A percentile compares a stretch with the other conserved stretches of the same genome.
Conservation (phyloP, 768 basidiomycete species). For the Tylopilus rubrobrunneus region DNA sequence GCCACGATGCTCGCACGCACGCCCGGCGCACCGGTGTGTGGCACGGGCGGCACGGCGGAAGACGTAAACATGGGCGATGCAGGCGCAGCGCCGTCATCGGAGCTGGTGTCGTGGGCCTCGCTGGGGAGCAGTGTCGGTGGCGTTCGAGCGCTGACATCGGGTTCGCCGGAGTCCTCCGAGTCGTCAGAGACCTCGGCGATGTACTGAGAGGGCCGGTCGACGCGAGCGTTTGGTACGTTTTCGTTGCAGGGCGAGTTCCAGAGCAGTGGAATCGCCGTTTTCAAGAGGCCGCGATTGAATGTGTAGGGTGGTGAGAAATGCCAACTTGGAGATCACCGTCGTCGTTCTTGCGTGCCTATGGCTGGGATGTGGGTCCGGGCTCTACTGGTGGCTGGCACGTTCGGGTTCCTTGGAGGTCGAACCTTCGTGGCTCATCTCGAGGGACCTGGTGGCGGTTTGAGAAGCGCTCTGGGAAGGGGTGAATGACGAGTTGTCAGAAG, state of each 20-base stretch:
- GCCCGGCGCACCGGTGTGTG: no score
- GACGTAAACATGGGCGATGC: no score
- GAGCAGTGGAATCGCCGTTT: neutral
- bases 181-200: slow-evolving; percentile 25
- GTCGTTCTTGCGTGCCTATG: no score
- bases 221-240: slow-evolving; percentile 7
- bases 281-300: neutral
- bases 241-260: neutral
- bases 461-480: slow-evolving; percentile 78
- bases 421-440: slow-evolving; percentile 16
- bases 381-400: neutral
- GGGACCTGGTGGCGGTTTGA: slow-evolving; percentile 36
- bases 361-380: neutral
- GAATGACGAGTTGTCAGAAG: slow-evolving; percentile 60
- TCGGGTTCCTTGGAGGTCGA: slow-evolving; percentile 4
- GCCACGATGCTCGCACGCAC: no score
- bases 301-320: slow-evolving; percentile 22
- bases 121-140: neutral
- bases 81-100: no score
- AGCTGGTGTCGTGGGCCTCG: no score
- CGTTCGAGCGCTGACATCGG: neutral
- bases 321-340: slow-evolving; percentile 26
- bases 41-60: no score
- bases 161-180: slow-evolving; percentile 14
- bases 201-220: slow-evolving; percentile 23